Base-by-base conservation (phyloP, 2,329 filamentous ascomycete species). In the Sclerotinia trifoliorum region DNA sequence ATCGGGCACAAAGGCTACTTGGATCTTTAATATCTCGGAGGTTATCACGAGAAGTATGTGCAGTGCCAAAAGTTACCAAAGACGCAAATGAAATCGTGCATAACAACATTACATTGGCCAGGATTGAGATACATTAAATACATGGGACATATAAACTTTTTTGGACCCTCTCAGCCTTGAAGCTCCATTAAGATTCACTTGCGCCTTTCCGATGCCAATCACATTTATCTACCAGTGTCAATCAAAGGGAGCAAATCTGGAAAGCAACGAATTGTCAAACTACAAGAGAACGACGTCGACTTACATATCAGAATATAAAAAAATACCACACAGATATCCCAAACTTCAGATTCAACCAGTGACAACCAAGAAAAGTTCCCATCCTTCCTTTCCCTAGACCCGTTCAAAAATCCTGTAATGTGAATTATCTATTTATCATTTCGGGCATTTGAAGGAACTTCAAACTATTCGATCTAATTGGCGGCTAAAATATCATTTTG, bases 1-100 rank as follows among this genome's bases (percentile, higher is more conserved):
- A 24, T 32, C 44, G 42, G 42, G 46, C 13, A 17, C 46, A 48
- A 48, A n/a, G 42, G 24, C 44, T 24, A 35, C 58, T 61, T 35
- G 5, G 29, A 61, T 49, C 26, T 61, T 49, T 8, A 24, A 32
- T 19, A 35, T 49, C 26, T 61, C 44, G 26, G 44, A 49, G 19
- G 21, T 49, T 49, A 48, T 49, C 44, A 61, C 58, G 58, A 61
- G 44, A 65, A 44, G 32, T 15, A 29, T 24, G 35, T 29, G 46
- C 55, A 42, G 35, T 44, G n/a, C 62, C 44, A 57, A 39, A 57
- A 57, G 54, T 57, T 57, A 57, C 54, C 32, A 61, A 32, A 48
- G 26, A 48, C 42, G 57, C 42, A 61, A 44, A 61, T 61, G 57
- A 61, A 60, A 61, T 61, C 42, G 42, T 48, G 57, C 57, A 60